Conservation (phyloP, 495 filamentous ascomycete genomes). For the Hyaloscypha hepaticicola region DNA sequence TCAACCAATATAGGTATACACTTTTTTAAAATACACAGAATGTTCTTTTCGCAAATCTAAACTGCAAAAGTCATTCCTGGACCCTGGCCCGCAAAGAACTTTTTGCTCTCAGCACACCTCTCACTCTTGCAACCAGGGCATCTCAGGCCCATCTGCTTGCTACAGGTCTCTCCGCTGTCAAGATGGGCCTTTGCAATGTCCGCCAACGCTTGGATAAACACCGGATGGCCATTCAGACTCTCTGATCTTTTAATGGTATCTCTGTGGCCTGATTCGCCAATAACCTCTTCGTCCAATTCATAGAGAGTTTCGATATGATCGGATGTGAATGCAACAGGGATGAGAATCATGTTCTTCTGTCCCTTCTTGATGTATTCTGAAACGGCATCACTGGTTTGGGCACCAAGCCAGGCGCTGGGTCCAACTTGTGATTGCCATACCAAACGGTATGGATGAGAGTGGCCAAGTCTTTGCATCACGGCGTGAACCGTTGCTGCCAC, state of each 20-base stretch:
- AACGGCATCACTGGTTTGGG: slow-evolving; percentile 87
- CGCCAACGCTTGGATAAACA: slow-evolving; percentile 90
- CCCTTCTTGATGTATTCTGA: slow-evolving; percentile 86
- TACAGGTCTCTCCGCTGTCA: slow-evolving; percentile 63
- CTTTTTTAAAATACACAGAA: neutral
- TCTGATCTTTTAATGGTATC: slow-evolving; percentile 86
- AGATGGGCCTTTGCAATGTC: slow-evolving; percentile 82
- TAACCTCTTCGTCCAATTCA: slow-evolving; percentile 94
- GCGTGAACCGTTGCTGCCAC: slow-evolving; percentile 97
- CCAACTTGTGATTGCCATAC: slow-evolving; percentile 99
- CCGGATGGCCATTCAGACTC: slow-evolving; percentile 86
- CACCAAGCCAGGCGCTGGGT: slow-evolving; percentile 91
- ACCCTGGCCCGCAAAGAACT: slow-evolving; percentile 65
- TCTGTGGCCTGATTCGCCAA: slow-evolving; percentile 77
- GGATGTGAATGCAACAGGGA: slow-evolving; percentile 96
- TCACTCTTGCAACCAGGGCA: slow-evolving; percentile 95
- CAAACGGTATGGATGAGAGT: slow-evolving; percentile 85
- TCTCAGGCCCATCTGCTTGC: slow-evolving; percentile 82
- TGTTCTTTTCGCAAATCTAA: slow-evolving; percentile 9
- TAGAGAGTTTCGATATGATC: slow-evolving; percentile 98
- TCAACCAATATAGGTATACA: slow-evolving; percentile 6
- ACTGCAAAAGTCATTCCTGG: slow-evolving; percentile 21
- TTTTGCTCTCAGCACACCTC: slow-evolving; percentile 84
- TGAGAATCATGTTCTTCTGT: slow-evolving; percentile 84
- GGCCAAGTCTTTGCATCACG: slow-evolving; percentile 86